Conservation (phyloP, 495 filamentous ascomycete genomes). For the Massariosphaeria phaeospora region DNA sequence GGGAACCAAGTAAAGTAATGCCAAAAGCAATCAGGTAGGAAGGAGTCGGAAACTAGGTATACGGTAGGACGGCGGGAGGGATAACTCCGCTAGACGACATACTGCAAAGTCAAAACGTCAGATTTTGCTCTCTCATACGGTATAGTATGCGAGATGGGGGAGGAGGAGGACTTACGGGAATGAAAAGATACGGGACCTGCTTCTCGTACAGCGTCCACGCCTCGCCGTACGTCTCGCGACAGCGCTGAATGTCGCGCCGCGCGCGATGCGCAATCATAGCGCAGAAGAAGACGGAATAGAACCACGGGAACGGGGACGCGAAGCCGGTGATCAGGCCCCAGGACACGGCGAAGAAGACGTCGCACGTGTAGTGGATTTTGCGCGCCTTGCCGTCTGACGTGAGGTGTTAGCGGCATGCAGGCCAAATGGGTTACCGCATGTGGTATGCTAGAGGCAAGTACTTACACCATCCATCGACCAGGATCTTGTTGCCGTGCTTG, state of each 20-base stretch:
- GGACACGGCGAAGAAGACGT: constrained; percentile 71
- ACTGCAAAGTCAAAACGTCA: too few species aligned
- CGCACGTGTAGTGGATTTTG: constrained; percentile 94
- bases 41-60: too few species aligned
- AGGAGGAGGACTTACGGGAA: constrained; percentile 52
- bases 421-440: not conserved
- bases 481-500: constrained; percentile 69
- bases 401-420: constrained; percentile 5
- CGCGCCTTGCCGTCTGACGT: constrained; percentile 66
- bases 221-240: constrained; percentile 83
- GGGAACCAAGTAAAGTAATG: too few species aligned
- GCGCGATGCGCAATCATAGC: constrained; percentile 90
- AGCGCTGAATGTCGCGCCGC: constrained; percentile 75
- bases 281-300: constrained; percentile 88
- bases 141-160: too few species aligned
- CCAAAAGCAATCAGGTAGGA: too few species aligned
- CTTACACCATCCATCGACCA: constrained; percentile 87
- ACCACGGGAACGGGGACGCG: constrained; percentile 89
- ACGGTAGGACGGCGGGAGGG: too few species aligned
- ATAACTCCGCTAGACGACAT: too few species aligned
- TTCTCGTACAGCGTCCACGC: constrained; percentile 87
- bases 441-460: constrained; percentile 17
- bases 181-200: constrained; percentile 87
- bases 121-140: too few species aligned
- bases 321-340: constrained; percentile 66